Base-by-base conservation (phyloP, 805 yeast genomes). In the Wickerhamiella kurtzmanii region DNA sequence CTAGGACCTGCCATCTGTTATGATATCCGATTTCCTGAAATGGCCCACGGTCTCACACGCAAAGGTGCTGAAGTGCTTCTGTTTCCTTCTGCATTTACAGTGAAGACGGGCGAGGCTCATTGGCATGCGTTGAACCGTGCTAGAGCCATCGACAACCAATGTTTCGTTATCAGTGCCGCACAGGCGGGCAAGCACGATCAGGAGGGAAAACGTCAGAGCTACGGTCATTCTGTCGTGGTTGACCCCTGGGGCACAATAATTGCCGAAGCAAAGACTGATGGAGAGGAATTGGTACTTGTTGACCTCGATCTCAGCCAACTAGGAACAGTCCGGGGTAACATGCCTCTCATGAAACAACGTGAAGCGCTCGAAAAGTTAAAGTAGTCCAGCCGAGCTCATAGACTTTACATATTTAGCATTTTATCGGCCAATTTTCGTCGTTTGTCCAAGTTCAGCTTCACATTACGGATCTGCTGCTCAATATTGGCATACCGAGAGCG, bases 61-160 rank as follows among this genome's bases (percentile, higher is more conserved):
- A 55, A 65, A 45, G 95, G 95, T 2, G 94, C 95, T 1, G 73
- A 84, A 48, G 67, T 89, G 19, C 55, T 89, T 37, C 74, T 89
- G 2, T 89, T 69, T 56, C 97, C 98, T 0, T 80, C 94, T 21
- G 97, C 97, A 0, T 92, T 94, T 70, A 92, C 96, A 0, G 75
- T 82, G 60, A 78, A 79, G 52, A 89, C 97, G 0, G 98, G 98
- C 1, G 77, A 77, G 44, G 85, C 89, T 1, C 98, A 89, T 59
- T 89, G 96, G 95, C 77, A 77, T 45, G 62, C 75, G 1, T 67
- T 89, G 44, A 96, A 85, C 1, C 70, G 77, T 22, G 81, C 95
- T 0, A 68, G 96, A 43, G 97, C 97, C 3, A 73, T 89, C 11
- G 95, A 88, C 59, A 74, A 89, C 1, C 97, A 92, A 63, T 70